Evolutionary conservation across 495 filamentous ascomycete species (phyloP).

Genomic region (Talaromyces proteolyticus): DNA sequence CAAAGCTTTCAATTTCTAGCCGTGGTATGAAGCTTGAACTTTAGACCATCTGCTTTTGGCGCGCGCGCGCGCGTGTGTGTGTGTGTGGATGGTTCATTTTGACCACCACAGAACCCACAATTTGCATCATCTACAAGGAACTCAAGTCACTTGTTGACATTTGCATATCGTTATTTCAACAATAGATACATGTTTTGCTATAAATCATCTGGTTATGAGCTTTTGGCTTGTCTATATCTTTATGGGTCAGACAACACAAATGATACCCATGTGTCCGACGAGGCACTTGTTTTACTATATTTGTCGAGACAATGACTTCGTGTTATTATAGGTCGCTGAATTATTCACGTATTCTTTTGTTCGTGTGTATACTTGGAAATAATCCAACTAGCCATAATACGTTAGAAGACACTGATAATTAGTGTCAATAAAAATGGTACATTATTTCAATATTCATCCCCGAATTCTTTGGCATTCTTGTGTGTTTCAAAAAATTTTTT

Average conservation of each 20-base stretch:
- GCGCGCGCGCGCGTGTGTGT: too few species aligned
- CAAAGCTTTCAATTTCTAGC: too few species aligned
- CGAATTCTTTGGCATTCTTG: too few species aligned
- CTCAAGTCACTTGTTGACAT: constrained; percentile 2
- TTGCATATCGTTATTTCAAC: constrained; percentile 5
- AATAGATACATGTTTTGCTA: background rate
- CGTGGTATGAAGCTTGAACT: too few species aligned
- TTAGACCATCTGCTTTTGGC: too few species aligned
- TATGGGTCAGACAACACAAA: background rate
- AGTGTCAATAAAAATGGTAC: too few species aligned
- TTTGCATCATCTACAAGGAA: too few species aligned
- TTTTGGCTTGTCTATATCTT: background rate
- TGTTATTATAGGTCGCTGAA: constrained; percentile 4
- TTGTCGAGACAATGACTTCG: background rate
- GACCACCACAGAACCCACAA: too few species aligned
- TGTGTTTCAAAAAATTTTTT: background rate
- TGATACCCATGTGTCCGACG: background rate
- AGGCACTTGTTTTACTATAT: background rate
- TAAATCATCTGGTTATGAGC: background rate
- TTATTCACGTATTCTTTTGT: background rate
- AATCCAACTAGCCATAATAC: background rate
- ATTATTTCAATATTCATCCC: too few species aligned
- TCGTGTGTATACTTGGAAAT: constrained; percentile 5
- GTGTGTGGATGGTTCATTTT: too few species aligned
- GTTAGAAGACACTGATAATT: too few species aligned